Evolutionary conservation across 257 asterid genomes (phyloP).

Genomic region (Rhazya stricta): DNA sequence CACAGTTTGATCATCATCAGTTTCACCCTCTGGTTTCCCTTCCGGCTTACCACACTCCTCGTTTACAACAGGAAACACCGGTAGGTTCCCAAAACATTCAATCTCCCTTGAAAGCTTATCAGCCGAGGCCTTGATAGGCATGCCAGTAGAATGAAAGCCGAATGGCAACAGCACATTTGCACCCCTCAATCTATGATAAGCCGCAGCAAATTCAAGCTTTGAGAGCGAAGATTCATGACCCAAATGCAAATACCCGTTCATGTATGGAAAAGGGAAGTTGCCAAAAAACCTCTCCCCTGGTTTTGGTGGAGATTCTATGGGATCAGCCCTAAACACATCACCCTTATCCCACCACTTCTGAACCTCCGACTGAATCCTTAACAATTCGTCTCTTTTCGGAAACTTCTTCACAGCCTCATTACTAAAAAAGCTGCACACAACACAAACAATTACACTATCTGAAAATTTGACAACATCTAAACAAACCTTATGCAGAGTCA

Average conservation of each 20-base stretch:
- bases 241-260: slow-evolving; percentile 88
- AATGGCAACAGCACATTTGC: slow-evolving; percentile 85
- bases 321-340: slow-evolving; percentile 66
- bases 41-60: slow-evolving; percentile 42
- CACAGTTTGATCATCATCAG: slow-evolving; percentile 46
- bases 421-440: slow-evolving; percentile 31
- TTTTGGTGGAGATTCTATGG: slow-evolving; percentile 54
- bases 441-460: background rate
- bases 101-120: slow-evolving; percentile 76
- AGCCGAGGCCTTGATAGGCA: slow-evolving; percentile 96
- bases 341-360: slow-evolving; percentile 71
- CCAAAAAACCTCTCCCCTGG: slow-evolving; percentile 84
- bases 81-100: slow-evolving; percentile 72
- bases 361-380: slow-evolving; percentile 54
- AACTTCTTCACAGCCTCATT: slow-evolving; percentile 57
- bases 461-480: background rate
- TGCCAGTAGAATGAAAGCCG: slow-evolving; percentile 90
- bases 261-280: slow-evolving; percentile 86
- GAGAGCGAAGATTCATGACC: slow-evolving; percentile 91
- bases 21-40: slow-evolving; percentile 43
- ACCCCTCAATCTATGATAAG: slow-evolving; percentile 83
- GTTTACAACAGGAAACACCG: slow-evolving; percentile 59
- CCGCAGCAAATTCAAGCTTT: slow-evolving; percentile 87
- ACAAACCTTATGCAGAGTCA: background rate
- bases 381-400: slow-evolving; percentile 52